These are phyloP conservation scores for Cryptosporidium muris DNA, from an alignment of 169 alveolate species.

Conservation along the genomic window DNA sequence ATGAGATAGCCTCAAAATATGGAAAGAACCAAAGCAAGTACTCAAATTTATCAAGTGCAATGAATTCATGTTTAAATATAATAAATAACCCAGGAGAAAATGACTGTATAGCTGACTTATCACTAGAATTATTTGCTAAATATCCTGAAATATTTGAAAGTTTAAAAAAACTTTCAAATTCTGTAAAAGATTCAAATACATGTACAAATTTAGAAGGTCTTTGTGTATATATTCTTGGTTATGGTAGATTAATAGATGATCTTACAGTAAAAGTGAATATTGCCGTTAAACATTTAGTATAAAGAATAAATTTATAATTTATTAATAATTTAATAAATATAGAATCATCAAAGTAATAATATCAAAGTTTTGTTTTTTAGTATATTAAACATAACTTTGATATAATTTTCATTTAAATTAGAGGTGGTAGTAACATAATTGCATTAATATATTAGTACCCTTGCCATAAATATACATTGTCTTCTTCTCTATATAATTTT, in stretches of 20 bases:
- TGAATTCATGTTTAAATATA: conserved; percentile 12
- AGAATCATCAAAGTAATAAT: not conserved
- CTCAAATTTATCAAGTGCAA: not conserved
- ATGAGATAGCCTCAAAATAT: not conserved
- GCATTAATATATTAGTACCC: too few relatives aligned
- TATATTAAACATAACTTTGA: too few relatives aligned
- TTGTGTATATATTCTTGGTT: not conserved
- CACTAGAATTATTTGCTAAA: conserved; percentile 54
- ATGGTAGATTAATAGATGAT: not conserved
- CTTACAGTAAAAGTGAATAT: not conserved
- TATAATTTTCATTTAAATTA: too few relatives aligned
- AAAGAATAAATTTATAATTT: conserved; percentile 11
- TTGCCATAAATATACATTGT: too few relatives aligned
- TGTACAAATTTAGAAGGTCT: not conserved
- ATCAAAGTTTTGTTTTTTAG: too few relatives aligned
- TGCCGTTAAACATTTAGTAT: not conserved
- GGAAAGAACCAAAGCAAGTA: not conserved
- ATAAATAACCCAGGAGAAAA: not conserved
- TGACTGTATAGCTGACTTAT: conserved; percentile 5
- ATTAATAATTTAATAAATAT: not conserved
- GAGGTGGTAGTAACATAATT: too few relatives aligned
- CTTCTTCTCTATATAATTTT: too few relatives aligned
- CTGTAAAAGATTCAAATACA: not conserved
- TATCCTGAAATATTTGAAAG: conserved; percentile 55
- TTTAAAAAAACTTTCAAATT: conserved; percentile 34